Base-by-base conservation (phyloP, 73 alveolate genomes). In the Paramecium pentaurelia region DNA sequence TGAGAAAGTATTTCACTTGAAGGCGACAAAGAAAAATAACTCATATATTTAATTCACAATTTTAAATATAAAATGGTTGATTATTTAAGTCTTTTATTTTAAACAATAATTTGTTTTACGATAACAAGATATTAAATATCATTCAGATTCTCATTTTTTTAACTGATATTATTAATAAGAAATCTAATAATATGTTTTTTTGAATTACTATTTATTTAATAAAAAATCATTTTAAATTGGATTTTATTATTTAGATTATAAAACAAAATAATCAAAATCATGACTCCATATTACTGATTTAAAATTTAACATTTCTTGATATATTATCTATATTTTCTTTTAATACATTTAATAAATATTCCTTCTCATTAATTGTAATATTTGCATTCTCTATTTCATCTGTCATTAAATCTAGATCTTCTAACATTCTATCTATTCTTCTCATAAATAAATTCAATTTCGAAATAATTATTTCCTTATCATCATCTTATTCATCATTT, bases 341-440 rank as follows among this genome's bases (percentile, higher is more conserved):
- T 16, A 71, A 71, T 16, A 70, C 60, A 71, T 83, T 68, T 47
- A 89, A 34, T 4, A 89, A 51, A 73, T 71, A 89, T 40, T 71
- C 83, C 34, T 89, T 89, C 34, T 89, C 94, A 37, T 38, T 71
- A 22, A 59, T 25, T 45, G 77, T 71, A 5, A 89, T 71, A 73
- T 89, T 37, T 42, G 94, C 90, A 45, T 77, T 30, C 27, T 89
- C 92, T 32, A 89, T 89, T 89, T 89, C 90, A 42, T 89, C 94
- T 27, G 91, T 51, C 34, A 80, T 27, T 7, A 27, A n/a, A 73
- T 40, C 87, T 0, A 73, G 11, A 73, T 73, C 87, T 40, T 73
- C 58, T 34, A 87, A 28, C 83, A 87, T 87, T 60, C 49, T n/a
- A 60, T 87, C 71, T 3, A 87, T 87, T 64, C 89, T 87, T 38